Percentiles rank a stretch among this genome's conserved stretches.
These are phyloP conservation scores for Huntiella decipiens DNA, from an alignment of 2,329 filamentous ascomycete species.

Conservation along the genomic window DNA sequence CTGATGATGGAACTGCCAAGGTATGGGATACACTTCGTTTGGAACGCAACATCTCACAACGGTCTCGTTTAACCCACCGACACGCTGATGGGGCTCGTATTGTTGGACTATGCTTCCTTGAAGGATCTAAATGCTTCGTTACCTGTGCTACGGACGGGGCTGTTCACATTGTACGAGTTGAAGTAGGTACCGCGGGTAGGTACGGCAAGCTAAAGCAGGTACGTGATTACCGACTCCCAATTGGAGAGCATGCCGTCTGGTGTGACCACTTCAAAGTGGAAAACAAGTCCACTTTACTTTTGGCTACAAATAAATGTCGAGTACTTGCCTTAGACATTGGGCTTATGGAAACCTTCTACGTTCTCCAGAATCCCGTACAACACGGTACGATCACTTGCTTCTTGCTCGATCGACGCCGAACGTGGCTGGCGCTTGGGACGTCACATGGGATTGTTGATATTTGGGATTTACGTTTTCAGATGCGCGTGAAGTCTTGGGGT, in stretches of 20 bases:
- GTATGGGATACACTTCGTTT: conserved; percentile 84
- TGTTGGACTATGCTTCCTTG: conserved; percentile 71
- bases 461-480: conserved; percentile 90
- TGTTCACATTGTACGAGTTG: conserved; percentile 75
- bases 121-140: conserved; percentile 84
- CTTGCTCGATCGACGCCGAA: conserved; percentile 64
- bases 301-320: conserved; percentile 73
- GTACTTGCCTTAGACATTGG: conserved; percentile 72
- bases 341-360: conserved; percentile 66
- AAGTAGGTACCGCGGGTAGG: conserved; percentile 27
- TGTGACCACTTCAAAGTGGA: conserved; percentile 81
- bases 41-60: conserved; percentile 77
- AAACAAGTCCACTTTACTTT: conserved; percentile 55
- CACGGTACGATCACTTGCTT: conserved; percentile 87
- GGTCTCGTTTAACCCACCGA: conserved; percentile 68
- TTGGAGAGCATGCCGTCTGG: conserved; percentile 67
- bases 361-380: conserved; percentile 69
- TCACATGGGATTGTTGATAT: conserved; percentile 82
- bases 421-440: conserved; percentile 83
- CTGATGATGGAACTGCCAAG: conserved; percentile 77
- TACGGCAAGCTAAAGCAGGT: conserved; percentile 64
- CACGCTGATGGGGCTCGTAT: conserved; percentile 55
- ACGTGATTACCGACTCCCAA: conserved; percentile 60
- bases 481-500: conserved; percentile 76
- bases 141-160: conserved; percentile 81